Evolutionary conservation across 2,329 filamentous ascomycete species (phyloP), one percentile per base, ranked within the genome.

Genomic region (Xylaria sp.): DNA sequence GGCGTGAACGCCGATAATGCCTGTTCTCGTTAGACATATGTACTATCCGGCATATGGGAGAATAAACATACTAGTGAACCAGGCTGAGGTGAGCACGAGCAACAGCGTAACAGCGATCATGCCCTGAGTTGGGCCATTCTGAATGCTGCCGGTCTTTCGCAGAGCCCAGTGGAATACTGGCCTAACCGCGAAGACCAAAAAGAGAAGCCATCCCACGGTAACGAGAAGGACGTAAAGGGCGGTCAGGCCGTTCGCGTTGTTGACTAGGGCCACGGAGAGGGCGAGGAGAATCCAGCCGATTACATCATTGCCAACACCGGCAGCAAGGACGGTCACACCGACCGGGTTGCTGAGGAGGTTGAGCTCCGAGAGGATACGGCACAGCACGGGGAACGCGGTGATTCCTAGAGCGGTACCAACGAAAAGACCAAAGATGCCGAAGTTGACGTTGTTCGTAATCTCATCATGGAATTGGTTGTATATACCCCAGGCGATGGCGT

Each of bases 321-420:
- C 94, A 2, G 94, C 94, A 8, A 98, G 85, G 1, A 94, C 92
- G 90, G 97, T 97, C 42, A 97, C 88, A 76, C 94, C 94, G 4
- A 97, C 94, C 0, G 91, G 88, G 1, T 93, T 96, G 63, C 87
- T 83, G 4, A 98, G 89, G 58, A 98, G 84, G 75, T 97, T 96
- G 61, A 98, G 84, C 79, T 97, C 94, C 0, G 93, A 95, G 72
- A 98, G 83, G 72, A 98, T 98, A 78, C 95, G 92, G 77, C 95
- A 98, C 12, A 98, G 87, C 0, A 98, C 95, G 0, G 95, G 95
- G 75, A 98, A 91, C 8, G 89, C 93, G 0, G 95, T 98, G 74
- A 98, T 98, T 32, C 94, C 92, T 80, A 98, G 90, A 0, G 95
- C 95, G 61, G 97, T 94, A 79, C 94, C 95, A 71, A 98, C 92